Evolutionary conservation across 495 filamentous ascomycete species (phyloP).

Genomic region (Lineolata rhizophorae): DNA sequence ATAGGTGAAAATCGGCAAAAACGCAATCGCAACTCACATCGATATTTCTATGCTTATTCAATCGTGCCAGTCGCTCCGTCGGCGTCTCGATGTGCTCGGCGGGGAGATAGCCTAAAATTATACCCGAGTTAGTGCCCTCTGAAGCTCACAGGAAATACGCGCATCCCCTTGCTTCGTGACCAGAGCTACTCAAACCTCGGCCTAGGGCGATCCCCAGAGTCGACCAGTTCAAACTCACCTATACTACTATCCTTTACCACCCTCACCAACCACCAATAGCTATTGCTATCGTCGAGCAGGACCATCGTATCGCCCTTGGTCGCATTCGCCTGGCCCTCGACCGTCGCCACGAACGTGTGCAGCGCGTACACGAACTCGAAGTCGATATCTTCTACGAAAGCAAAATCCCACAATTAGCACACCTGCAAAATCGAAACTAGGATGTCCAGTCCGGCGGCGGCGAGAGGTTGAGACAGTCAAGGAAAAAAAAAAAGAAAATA

Average conservation of each 20-base stretch:
- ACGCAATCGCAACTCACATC: conserved; percentile 38
- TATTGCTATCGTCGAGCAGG: conserved; percentile 98
- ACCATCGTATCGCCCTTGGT: conserved; percentile 99
- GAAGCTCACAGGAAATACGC: background rate
- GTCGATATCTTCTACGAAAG: conserved; percentile 98
- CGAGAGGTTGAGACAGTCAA: too few relatives aligned
- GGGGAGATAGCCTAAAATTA: conserved; percentile 63
- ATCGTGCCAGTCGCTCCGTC: conserved; percentile 72
- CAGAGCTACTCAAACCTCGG: too few relatives aligned
- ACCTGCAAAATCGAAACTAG: too few relatives aligned
- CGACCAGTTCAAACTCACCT: conserved; percentile 44
- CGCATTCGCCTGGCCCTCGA: conserved; percentile 95
- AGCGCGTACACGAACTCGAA: conserved; percentile 98
- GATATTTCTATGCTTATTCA: conserved; percentile 97
- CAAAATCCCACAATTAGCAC: too few relatives aligned
- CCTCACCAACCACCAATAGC: conserved; percentile 97
- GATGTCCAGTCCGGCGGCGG: too few relatives aligned
- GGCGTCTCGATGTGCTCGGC: conserved; percentile 98
- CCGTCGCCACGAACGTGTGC: conserved; percentile 91
- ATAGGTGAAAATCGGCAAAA: background rate
- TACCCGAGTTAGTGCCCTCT: too few relatives aligned
- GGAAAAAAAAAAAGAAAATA: too few relatives aligned
- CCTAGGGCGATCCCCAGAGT: too few relatives aligned
- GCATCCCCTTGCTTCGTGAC: too few relatives aligned
- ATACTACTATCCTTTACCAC: conserved; percentile 96